Percentiles rank a stretch among this genome's conserved stretches.
Conservation (phyloP, 139 green algal genomes). For the Micromonas commoda region DNA sequence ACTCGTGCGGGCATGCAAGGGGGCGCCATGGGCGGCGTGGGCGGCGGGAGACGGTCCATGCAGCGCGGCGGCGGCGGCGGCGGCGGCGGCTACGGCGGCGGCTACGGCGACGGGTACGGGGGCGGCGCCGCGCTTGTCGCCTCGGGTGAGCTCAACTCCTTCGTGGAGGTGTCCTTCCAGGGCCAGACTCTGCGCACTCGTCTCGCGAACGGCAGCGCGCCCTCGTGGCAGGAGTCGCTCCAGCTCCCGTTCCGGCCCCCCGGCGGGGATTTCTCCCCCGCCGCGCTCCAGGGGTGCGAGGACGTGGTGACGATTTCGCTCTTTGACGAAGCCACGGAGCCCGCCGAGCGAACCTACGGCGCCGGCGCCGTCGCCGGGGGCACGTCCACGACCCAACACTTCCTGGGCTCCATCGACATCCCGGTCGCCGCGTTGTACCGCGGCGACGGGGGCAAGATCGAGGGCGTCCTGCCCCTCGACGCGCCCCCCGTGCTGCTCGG, state of each 20-base stretch:
- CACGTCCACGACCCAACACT: neutral
- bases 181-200: neutral
- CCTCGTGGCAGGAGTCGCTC: neutral
- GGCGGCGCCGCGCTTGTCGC: too few relatives aligned
- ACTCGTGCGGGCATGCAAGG: too few relatives aligned
- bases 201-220: neutral
- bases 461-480: conserved; percentile 4
- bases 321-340: neutral
- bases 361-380: too few relatives aligned
- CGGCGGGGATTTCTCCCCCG: neutral
- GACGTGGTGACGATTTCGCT: neutral
- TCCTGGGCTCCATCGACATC: conserved; percentile 2
- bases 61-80: too few relatives aligned
- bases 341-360: neutral
- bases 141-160: neutral
- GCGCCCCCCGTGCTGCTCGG: neutral
- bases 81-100: neutral
- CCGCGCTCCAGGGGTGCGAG: neutral
- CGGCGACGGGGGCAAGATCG: neutral
- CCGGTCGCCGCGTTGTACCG: neutral
- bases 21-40: neutral
- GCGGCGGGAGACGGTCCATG: neutral
- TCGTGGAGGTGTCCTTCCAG: conserved; percentile 5
- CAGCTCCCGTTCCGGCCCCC: neutral
- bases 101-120: neutral